Base-by-base conservation (phyloP, 2,329 filamentous ascomycete species). In the Fusarium metavorans region DNA sequence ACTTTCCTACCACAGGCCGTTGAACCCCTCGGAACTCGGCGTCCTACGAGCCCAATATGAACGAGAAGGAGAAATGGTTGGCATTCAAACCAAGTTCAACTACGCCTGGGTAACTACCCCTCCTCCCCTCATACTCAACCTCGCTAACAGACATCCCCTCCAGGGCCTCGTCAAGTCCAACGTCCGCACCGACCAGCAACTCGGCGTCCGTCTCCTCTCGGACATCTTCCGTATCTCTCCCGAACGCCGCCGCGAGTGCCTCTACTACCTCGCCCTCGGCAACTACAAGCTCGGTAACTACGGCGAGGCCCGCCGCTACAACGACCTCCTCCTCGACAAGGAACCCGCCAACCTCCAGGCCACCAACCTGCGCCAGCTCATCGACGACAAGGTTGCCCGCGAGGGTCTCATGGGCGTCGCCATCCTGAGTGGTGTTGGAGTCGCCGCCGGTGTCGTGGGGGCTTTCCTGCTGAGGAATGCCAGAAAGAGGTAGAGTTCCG, bases 231-330 rank as follows among this genome's bases (percentile, higher is more conserved):
- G 96, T 82, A 92, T 92, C 68, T 93, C 95, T 39, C 95, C 95
- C 76, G 97, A 98, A 84, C 94, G 97, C 78, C 93, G 97, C 81
- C 93, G 97, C 80, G 97, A 99, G 89, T 99, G 97, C 82, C 93
- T 99, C 71, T 99, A 98, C 88, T 99, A 99, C 85, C 92, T 99
- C 64, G 97, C 95, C 30, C 90, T 99, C 35, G 97, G 97, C 73
- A 98, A 98, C 88, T 98, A 96, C 90, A 98, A 98, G 87, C 91
- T 99, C 56, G 96, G 95, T 72, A 98, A 98, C 88, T 99, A 98
- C 84, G 95, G 92, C 71, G 97, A 99, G 82, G 96, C 96, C 70
- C 90, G 96, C 80, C 90, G 94, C 81, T 98, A 98, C 86, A 99
- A 99, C 83, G 96, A 98, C 81, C 88, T 96, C 59, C 87, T 99